Percentiles rank a stretch among this genome's conserved stretches.
Conservation (phyloP, 2,329 filamentous ascomycete genomes). For the Fusarium neocosmosporiellum region DNA sequence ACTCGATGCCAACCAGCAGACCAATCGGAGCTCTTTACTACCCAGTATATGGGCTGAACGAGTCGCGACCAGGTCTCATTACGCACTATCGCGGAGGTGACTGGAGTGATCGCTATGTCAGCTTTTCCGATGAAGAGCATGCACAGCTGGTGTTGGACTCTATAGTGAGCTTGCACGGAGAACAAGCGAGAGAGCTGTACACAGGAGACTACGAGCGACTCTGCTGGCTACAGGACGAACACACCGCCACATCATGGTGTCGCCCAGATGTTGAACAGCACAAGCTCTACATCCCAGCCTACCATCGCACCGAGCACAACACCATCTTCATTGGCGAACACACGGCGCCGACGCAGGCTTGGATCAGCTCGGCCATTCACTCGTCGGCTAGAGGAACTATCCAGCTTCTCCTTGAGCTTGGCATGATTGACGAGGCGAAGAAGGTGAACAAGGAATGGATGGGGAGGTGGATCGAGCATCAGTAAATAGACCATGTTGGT, state of each 20-base stretch:
- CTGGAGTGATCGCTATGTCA: slow-evolving; percentile 5
- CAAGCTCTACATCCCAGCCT: slow-evolving; percentile 76
- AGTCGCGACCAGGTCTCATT: slow-evolving; percentile 69
- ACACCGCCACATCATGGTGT: slow-evolving; percentile 62
- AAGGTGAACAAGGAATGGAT: slow-evolving; percentile 12
- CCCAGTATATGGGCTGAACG: slow-evolving; percentile 74
- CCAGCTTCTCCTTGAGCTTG: slow-evolving; percentile 48
- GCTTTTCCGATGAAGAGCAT: slow-evolving; percentile 49
- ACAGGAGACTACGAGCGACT: slow-evolving; percentile 16
- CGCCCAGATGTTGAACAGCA: slow-evolving; percentile 72
- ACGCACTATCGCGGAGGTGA: slow-evolving; percentile 66
- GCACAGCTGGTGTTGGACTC: slow-evolving; percentile 9
- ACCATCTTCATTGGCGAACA: slow-evolving; percentile 79
- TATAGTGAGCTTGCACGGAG: slow-evolving; percentile 14
- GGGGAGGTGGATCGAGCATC: slow-evolving; percentile 7
- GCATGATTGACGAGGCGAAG: slow-evolving; percentile 37
- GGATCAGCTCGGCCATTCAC: slow-evolving; percentile 75
- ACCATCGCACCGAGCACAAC: slow-evolving; percentile 74
- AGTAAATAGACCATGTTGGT: background rate
- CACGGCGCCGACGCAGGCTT: slow-evolving; percentile 77
- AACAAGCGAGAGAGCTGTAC: background rate
- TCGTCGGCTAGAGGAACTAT: slow-evolving; percentile 74
- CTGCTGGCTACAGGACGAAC: slow-evolving; percentile 20
- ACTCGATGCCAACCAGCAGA: slow-evolving; percentile 67
- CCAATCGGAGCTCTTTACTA: slow-evolving; percentile 73